Evolutionary conservation across 305 asterid species (phyloP).

Genomic region (Solanum aculeatissimum): DNA sequence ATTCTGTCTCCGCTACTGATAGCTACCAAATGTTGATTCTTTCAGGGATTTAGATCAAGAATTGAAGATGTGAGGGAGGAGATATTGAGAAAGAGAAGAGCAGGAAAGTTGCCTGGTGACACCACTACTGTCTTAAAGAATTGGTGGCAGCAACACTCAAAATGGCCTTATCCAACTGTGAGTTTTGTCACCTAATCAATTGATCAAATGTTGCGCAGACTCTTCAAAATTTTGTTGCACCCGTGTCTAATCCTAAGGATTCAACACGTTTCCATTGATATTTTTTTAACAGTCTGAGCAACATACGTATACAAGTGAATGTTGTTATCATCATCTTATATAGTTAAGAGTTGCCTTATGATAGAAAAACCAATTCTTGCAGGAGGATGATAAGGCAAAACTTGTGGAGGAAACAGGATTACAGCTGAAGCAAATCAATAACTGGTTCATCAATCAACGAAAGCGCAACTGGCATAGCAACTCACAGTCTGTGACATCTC

Average conservation of each 20-base stretch:
- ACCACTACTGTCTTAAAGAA: slow-evolving; percentile 76
- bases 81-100: slow-evolving; percentile 70
- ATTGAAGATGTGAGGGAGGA: slow-evolving; percentile 82
- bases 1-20: not conserved
- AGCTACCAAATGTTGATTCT: not conserved
- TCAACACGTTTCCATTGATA: not conserved
- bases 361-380: not conserved
- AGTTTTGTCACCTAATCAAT: not conserved
- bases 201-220: not conserved
- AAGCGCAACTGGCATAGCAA: slow-evolving; percentile 72
- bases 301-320: not conserved
- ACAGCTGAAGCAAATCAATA: slow-evolving; percentile 69
- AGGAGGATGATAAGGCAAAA: slow-evolving; percentile 83
- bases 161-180: slow-evolving; percentile 98
- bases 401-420: slow-evolving; percentile 73
- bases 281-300: not conserved
- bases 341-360: not conserved
- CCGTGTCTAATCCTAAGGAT: not conserved
- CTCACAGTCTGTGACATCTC: slow-evolving; percentile 54
- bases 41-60: slow-evolving; percentile 71
- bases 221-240: not conserved
- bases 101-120: slow-evolving; percentile 85
- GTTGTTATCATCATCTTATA: not conserved
- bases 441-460: slow-evolving; percentile 87
- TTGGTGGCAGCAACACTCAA: slow-evolving; percentile 95